Base-by-base conservation (phyloP, 805 yeast species). In the Saccharomycopsis sp. region DNA sequence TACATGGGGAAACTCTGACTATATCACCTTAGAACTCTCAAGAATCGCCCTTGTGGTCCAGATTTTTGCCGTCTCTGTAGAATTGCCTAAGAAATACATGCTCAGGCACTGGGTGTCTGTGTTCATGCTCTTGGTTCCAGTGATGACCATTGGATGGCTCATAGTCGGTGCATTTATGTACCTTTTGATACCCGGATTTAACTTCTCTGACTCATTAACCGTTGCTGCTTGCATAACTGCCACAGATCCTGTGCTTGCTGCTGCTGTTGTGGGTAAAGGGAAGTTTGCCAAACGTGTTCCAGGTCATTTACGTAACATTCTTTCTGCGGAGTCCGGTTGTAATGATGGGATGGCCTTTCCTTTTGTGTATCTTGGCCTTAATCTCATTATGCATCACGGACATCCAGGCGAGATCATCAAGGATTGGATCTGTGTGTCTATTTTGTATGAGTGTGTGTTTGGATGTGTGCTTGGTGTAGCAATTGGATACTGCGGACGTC, bases 281-380 rank as follows among this genome's bases (percentile, higher is more conserved):
- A 88, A 89, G 68, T 91, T 91, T 69, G 96, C 97, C 14, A 82
- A 82, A 67, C 80, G 96, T 57, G 96, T 91, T 17, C 96, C 97
- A 1, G 96, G 96, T n/a, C 97, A 91, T 72, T 77, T 91, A 72
- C 78, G 96, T 65, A 87, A 90, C 67, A 72, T 91, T 53, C 74
- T 92, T 24, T 82, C 92, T 34, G 96, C 96, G 0, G 96, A 89
- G 66, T 86, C 93, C 0, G 96, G 92, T 2, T 87, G 96, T 69
- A 91, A 91, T 70, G 97, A 91, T 68, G 97, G 97, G 51, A 86
- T 91, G 94, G 97, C 97, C 0, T 91, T 89, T 68, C 97, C 97
- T 0, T 91, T 91, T 68, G 87, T 89, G 77, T 78, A 72, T 70
- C 68, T 92, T 49, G 83, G 94, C 1, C 73, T 89, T 62, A 80